Evolutionary conservation across 768 basidiomycete genomes (phyloP), one percentile per base, ranked within the genome.

Genomic region (Rhizopogon vinicolor): DNA sequence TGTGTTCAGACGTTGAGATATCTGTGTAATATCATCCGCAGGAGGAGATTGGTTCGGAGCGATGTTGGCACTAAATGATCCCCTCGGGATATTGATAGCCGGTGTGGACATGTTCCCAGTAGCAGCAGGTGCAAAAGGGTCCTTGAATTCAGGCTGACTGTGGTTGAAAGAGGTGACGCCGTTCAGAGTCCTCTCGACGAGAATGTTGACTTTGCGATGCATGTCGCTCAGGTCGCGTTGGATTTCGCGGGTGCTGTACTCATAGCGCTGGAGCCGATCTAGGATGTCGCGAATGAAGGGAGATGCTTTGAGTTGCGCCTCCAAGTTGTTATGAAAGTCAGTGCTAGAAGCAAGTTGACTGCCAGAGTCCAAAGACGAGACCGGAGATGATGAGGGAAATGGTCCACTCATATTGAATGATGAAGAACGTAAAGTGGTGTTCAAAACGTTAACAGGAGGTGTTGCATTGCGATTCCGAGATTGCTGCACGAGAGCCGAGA

Each of bases 1-100:
- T 9, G 85, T 86, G 65, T 84, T 87, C 53, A 94, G 75, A 41
- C 89, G 83, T 62, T 89, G 88, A 9, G 88, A 87, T 42, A 92
- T 89, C 50, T 85, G 80, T 9, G 80, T 75, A 55, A 91, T 82
- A 68, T 91, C 89, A 68, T 92, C 88, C 25, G 76, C 66, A 41
- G 84, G 81, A 43, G 77, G 77, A 37, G 79, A 68, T 72, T 89
- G 87, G 67, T 89, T 87, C 42, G 89, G 87, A 28, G 86, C 82
- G 63, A 90, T 83, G 61, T 79, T 84, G 7, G 81, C 80, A 54
- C 86, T 76, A 52, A 81, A 73, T 13, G 88, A 92, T 44, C 79
- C 79, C 46, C 89, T 82, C 33, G 81, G 77, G 37, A 77, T 75
- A 55, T 71, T 75, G 54, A 74, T 53, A 16, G 68, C 63, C 41